These are phyloP conservation scores for Boletus patriciae DNA, from an alignment of 768 basidiomycete species.

Conservation along the genomic window DNA sequence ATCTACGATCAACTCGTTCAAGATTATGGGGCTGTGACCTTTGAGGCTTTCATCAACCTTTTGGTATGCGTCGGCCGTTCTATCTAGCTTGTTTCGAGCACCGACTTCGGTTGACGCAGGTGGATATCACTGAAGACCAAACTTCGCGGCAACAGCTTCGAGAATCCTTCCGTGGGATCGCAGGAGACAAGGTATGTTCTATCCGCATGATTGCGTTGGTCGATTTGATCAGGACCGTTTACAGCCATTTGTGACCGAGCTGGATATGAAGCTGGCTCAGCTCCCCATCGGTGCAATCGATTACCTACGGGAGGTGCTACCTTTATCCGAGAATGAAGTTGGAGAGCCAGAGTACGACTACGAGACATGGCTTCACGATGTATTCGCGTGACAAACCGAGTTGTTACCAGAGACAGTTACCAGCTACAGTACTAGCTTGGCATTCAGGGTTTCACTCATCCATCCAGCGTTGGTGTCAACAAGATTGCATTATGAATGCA, in stretches of 20 bases:
- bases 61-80: slow-evolving; percentile 51
- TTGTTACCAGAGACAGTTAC: not conserved
- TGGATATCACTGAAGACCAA: slow-evolving; percentile 95
- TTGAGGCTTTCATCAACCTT: slow-evolving; percentile 92
- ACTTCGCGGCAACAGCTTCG: slow-evolving; percentile 89
- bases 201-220: not conserved
- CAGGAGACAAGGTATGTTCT: slow-evolving; percentile 74
- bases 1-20: slow-evolving; percentile 78
- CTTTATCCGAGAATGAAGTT: slow-evolving; percentile 47
- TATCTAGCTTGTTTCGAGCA: not conserved
- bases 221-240: slow-evolving; percentile 4
- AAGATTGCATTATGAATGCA: slow-evolving; percentile 15
- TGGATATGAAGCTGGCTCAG: slow-evolving; percentile 84
- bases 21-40: slow-evolving; percentile 87
- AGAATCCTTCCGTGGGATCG: slow-evolving; percentile 91
- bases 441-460: not conserved
- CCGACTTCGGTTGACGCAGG: slow-evolving; percentile 45
- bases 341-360: slow-evolving; percentile 78
- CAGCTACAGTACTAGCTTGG: not conserved
- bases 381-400: slow-evolving; percentile 53
- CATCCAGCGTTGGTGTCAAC: not conserved
- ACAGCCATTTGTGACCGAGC: slow-evolving; percentile 90
- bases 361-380: slow-evolving; percentile 77
- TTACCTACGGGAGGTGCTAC: slow-evolving; percentile 84
- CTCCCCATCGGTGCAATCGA: slow-evolving; percentile 74